Evolutionary conservation across 352 stramenopile species (phyloP).

Genomic region (Plasmopara viticola): DNA sequence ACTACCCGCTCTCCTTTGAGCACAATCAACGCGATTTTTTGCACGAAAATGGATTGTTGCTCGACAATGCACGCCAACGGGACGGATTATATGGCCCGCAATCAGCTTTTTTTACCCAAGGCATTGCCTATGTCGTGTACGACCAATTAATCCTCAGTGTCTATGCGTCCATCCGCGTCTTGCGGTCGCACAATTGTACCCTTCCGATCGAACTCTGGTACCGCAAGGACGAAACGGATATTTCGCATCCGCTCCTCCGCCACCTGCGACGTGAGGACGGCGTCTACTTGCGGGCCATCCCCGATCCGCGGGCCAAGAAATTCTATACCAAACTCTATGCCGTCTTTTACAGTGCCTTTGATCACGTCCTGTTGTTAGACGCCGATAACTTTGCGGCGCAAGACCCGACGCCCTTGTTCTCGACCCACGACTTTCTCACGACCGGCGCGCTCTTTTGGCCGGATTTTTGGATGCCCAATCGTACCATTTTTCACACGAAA

Average conservation of each 20-base stretch:
- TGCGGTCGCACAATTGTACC: constrained; percentile 39
- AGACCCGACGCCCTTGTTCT: constrained; percentile 61
- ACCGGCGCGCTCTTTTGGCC: constrained; percentile 78
- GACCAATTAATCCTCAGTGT: constrained; percentile 49
- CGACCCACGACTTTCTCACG: constrained; percentile 40
- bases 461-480: constrained; percentile 64
- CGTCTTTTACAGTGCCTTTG: constrained; percentile 48
- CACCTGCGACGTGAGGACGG: constrained; percentile 28
- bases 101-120: constrained; percentile 19
- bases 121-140: constrained; percentile 58
- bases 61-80: constrained; percentile 20
- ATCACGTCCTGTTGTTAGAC: constrained; percentile 49
- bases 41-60: not conserved
- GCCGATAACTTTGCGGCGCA: constrained; percentile 55
- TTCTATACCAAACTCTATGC: constrained; percentile 57
- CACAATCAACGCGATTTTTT: no score
- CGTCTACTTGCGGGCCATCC: constrained; percentile 41
- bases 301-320: constrained; percentile 29
- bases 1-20: no score
- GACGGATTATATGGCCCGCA: not conserved
- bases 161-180: constrained; percentile 47
- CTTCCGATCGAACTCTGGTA: constrained; percentile 60
- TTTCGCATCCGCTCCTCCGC: constrained; percentile 32
- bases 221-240: constrained; percentile 30
- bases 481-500: constrained; percentile 79